Percentiles rank a stretch among this genome's conserved stretches.
phyloP scores from a whole-genome alignment of 2,329 filamentous ascomycete genomes.

The Sarocladium strictum region DNA sequence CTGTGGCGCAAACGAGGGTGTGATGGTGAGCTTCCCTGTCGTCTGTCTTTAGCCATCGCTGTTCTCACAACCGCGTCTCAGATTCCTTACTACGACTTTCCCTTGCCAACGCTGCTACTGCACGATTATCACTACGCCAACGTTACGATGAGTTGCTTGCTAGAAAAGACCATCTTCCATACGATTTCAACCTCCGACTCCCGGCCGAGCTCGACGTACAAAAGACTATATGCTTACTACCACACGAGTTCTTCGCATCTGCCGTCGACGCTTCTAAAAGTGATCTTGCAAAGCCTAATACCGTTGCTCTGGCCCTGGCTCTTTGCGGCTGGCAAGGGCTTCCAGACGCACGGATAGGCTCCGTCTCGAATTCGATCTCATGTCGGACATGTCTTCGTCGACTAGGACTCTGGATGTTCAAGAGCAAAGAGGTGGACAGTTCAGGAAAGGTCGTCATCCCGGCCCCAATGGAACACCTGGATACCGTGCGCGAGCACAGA shows the following conservation, averaged over 20 bases:
- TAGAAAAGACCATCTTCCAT: conserved; percentile 51
- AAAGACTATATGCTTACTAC: conserved; percentile 41
- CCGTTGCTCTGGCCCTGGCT: conserved; percentile 61
- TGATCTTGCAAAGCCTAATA: conserved; percentile 40
- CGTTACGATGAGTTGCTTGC: conserved; percentile 60
- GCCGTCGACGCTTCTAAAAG: background rate
- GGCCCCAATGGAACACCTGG: conserved; percentile 60
- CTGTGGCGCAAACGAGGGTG: conserved; percentile 85
- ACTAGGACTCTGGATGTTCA: conserved; percentile 91
- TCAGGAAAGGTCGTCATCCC: conserved; percentile 47
- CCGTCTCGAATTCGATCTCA: conserved; percentile 65
- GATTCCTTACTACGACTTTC: conserved; percentile 56
- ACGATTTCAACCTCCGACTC: conserved; percentile 55
- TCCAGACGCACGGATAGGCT: conserved; percentile 44
- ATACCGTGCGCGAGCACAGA: conserved; percentile 67
- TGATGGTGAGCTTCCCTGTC: conserved; percentile 54
- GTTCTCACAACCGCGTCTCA: conserved; percentile 23
- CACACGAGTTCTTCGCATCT: conserved; percentile 44
- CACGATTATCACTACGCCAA: conserved; percentile 51
- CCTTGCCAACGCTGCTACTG: conserved; percentile 54
- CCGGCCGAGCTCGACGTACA: conserved; percentile 48
- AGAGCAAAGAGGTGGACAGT: conserved; percentile 60
- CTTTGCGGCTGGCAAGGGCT: conserved; percentile 73
- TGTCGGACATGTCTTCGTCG: conserved; percentile 85
- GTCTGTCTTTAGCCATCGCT: too few species aligned